A percentile compares a stretch with the other conserved stretches of the same genome.
Evolutionary conservation across 768 basidiomycete genomes (phyloP).

Genomic region (Lentinula guzmanii): DNA sequence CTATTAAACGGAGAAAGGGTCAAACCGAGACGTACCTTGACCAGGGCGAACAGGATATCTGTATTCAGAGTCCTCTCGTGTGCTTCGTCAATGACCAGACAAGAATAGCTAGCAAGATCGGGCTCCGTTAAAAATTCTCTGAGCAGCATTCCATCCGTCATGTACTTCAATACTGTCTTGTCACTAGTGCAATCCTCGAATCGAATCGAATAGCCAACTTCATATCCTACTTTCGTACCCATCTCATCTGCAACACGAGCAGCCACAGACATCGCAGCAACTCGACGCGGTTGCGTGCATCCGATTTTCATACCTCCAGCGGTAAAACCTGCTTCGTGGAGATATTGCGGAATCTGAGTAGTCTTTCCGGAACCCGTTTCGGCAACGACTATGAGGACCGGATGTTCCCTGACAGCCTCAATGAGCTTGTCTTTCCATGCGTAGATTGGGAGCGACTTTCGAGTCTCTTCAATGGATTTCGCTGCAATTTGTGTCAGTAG

Average conservation of each 20-base stretch:
- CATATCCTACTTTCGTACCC: slow-evolving; percentile 94
- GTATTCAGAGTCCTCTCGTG: slow-evolving; percentile 97
- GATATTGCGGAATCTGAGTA: slow-evolving; percentile 95
- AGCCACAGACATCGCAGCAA: slow-evolving; percentile 98
- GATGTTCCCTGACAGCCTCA: slow-evolving; percentile 83
- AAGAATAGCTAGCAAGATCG: slow-evolving; percentile 90
- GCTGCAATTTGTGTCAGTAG: slow-evolving; percentile 36
- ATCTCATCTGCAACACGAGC: slow-evolving; percentile 99
- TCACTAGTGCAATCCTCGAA: slow-evolving; percentile 99
- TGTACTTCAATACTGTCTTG: slow-evolving; percentile 98
- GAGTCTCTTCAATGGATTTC: slow-evolving; percentile 85
- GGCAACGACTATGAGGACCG: slow-evolving; percentile 95
- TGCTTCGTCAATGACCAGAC: slow-evolving; percentile 96
- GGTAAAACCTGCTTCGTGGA: slow-evolving; percentile 96
- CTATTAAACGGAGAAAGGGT: slow-evolving; percentile 14
- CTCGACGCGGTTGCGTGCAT: slow-evolving; percentile 97
- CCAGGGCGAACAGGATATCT: slow-evolving; percentile 95
- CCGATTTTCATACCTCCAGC: slow-evolving; percentile 83
- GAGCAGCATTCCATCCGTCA: slow-evolving; percentile 99
- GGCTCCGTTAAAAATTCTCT: slow-evolving; percentile 98
- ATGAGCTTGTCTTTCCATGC: slow-evolving; percentile 84
- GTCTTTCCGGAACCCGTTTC: slow-evolving; percentile 99
- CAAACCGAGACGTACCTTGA: slow-evolving; percentile 72
- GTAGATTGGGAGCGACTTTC: slow-evolving; percentile 91
- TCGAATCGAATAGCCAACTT: slow-evolving; percentile 99